Conservation (phyloP, 495 filamentous ascomycete species). For the Aspergillus mulundensis region DNA sequence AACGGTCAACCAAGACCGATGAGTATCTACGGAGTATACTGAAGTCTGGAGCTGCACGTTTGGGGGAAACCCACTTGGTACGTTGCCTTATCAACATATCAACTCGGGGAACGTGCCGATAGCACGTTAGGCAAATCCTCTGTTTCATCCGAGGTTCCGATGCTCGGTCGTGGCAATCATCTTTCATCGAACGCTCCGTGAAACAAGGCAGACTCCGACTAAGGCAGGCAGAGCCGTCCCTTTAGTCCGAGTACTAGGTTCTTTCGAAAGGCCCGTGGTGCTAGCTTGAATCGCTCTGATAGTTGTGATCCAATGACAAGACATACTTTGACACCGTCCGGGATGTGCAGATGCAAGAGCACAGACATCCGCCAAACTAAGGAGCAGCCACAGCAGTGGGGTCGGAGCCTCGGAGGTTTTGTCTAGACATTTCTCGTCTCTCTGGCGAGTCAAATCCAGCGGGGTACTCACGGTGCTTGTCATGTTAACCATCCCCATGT, state of each 20-base stretch:
- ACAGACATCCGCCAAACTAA: not conserved
- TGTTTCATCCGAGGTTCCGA: conserved; percentile 8
- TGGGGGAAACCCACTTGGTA: not conserved
- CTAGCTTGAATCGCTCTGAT: not conserved
- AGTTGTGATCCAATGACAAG: not conserved
- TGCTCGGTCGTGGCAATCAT: not conserved
- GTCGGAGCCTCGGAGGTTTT: conserved; percentile 6
- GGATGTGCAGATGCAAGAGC: conserved; percentile 5
- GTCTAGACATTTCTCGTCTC: not conserved
- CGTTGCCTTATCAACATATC: not conserved
- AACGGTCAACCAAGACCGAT: not conserved
- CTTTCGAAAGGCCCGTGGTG: not conserved
- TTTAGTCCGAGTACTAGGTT: not conserved
- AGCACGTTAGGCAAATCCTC: not conserved
- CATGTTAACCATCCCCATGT: not conserved
- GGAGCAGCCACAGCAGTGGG: not conserved
- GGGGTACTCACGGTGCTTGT: not conserved
- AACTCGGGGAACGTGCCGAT: not conserved
- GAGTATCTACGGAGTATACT: not conserved
- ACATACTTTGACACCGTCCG: not conserved
- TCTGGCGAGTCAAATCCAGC: not conserved
- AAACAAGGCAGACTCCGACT: not conserved
- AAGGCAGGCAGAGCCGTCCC: not conserved
- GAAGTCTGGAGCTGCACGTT: not conserved
- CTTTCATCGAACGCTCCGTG: not conserved